Base-by-base conservation (phyloP, 78 protist genomes). In the Bodo saltans region DNA sequence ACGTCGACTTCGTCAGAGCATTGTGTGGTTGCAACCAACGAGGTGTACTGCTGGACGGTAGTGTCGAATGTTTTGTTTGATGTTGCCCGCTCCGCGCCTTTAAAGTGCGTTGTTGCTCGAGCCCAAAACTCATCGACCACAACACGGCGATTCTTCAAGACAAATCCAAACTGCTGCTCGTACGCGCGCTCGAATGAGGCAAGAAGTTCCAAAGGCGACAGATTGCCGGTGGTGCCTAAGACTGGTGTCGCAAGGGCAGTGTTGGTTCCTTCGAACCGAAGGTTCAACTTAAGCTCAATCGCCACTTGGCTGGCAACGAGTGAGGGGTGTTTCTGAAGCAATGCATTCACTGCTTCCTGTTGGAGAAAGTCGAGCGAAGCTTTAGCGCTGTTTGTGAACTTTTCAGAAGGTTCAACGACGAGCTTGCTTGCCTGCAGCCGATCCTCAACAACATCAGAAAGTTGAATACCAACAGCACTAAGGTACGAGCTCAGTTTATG, bases 391-490 rank as follows among this genome's bases (percentile, higher is more conserved):
- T 42, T 76, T 4, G 40, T 2, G 32, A 85, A 47, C 38, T 23
- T 8, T 21, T 12, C 30, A 12, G 29, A 38, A 3, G 30, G 60
- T 4, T 12, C 11, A 75, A 70, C 69, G 11, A 41, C 47, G 11
- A 8, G 4, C 83, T 41, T 71, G 0, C 70, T 8, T 4, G 94
- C 88, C 33, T 67, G 81, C 82, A 88, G 92, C 25, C 0, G 76
- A 42, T 90, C 93, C 52, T 0, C 17, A 42, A 86, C 91, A 0
- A 81, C 60, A 68, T 91, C 93, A 0, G 98, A 97, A 37, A 92
- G 73, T 32, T 90, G 93, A 12, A 96, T 25, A 32, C 98, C 98
- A 52, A 84, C 85, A 21, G 98, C 98, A 1, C 88, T 69, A 23
- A 96, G 85, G 39, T 95, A 89, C 72, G 95, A 93, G 42, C 94